Evolutionary conservation across 257 asterid species (phyloP), one percentile per base, ranked within the genome.

Genomic region (Euphrasia confusa): DNA sequence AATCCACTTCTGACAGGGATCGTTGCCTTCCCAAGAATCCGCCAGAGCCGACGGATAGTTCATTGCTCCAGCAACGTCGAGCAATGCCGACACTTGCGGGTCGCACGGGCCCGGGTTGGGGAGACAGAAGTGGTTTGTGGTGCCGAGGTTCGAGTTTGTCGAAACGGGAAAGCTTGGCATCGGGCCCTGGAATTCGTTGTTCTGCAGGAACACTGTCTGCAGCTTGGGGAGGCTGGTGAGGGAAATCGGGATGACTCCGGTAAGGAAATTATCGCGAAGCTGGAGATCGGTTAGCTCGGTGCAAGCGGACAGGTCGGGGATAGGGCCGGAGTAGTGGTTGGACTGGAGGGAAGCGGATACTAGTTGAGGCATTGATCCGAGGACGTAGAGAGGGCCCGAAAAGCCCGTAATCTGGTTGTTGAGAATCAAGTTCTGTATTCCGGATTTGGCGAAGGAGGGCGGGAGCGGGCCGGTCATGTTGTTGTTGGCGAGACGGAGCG

Each of bases 131-230:
- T 63, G 71, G 72, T 83, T 84, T 0, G 68, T 50, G 6, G 37
- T 68, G 32, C 92, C 97, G 7, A 83, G 73, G 50, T 4, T 71
- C 42, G 60, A 75, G 40, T 35, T 35, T 35, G 40, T 50, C 58
- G 77, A 21, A 8, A 83, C 77, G 0, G 68, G 68, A 53, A 89
- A 86, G 72, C 67, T 68, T 2, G 97, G 96, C 54, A 78, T 55
- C 2, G 99, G 89, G 4, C 97, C 96, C 72, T 86, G 95, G 28
- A 92, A 82, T 13, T 26, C 45, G 60, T 92, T 92, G 68, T 79
- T 80, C 66, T 79, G 84, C 70, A 92, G 63, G 0, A 85, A 76
- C 4, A 78, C 73, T 4, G 68, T 75, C 8, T 30, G 53, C 26
- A 87, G 87, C 66, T 67, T 81, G 1, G 82, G 82, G 58, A 86